Percentiles rank a stretch among this genome's conserved stretches.
Evolutionary conservation across 371 early-diverging fungal species (phyloP).

Genomic region (Mortierella polycephala): DNA sequence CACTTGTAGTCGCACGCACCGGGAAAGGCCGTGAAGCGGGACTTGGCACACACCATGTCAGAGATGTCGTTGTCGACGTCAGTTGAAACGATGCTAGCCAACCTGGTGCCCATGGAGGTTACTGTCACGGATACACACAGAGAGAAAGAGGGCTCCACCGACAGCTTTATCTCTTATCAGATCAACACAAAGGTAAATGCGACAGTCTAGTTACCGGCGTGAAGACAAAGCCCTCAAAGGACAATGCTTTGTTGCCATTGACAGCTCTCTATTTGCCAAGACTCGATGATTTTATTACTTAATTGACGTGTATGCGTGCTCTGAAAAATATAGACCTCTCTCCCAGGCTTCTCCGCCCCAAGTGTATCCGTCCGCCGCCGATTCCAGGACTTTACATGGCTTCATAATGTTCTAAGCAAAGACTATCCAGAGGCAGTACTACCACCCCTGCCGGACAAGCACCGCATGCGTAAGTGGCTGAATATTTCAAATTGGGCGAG

Average conservation of each 20-base stretch:
- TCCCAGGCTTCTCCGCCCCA: constrained; percentile 62
- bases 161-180: constrained; percentile 84
- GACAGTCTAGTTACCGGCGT: too few species aligned
- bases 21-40: constrained; percentile 48
- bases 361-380: constrained; percentile 79
- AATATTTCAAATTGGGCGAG: too few species aligned
- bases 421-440: constrained; percentile 86
- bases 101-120: constrained; percentile 57
- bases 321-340: constrained; percentile 59
- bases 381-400: constrained; percentile 94
- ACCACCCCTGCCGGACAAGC: constrained; percentile 93
- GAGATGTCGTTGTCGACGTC: constrained; percentile 29
- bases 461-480: constrained; percentile 76
- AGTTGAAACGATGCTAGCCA: constrained; percentile 28
- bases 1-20: constrained; percentile 37
- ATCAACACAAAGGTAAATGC: constrained; percentile 76
- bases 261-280: not conserved
- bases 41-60: constrained; percentile 10
- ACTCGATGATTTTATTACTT: not conserved
- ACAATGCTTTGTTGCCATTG: too few species aligned
- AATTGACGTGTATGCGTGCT: too few species aligned
- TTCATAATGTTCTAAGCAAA: constrained; percentile 77
- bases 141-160: constrained; percentile 84
- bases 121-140: constrained; percentile 83
- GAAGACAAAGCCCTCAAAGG: too few species aligned